Evolutionary conservation across 2,329 filamentous ascomycete genomes (phyloP).

Genomic region (Beauveria pseudobassiana): DNA sequence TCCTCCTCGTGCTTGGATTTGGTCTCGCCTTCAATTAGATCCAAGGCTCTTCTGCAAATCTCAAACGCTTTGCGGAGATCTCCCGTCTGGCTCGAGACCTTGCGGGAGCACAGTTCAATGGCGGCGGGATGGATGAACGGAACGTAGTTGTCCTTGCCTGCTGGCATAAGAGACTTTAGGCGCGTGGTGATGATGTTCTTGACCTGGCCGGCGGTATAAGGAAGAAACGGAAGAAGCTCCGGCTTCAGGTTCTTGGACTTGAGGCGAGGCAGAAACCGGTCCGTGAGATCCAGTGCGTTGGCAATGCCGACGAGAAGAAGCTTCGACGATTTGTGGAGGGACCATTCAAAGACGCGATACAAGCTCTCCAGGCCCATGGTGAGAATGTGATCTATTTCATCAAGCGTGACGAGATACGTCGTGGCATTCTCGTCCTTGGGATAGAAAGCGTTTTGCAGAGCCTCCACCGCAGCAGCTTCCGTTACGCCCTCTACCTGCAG

Average conservation of each 20-base stretch:
- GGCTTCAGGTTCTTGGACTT: slow-evolving; percentile 91
- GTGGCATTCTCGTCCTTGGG: slow-evolving; percentile 47
- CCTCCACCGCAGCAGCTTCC: slow-evolving; percentile 59
- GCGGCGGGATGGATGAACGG: slow-evolving; percentile 92
- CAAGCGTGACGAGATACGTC: slow-evolving; percentile 77
- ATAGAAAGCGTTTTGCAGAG: slow-evolving; percentile 64
- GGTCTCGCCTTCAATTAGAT: slow-evolving; percentile 81
- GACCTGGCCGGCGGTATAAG: slow-evolving; percentile 83
- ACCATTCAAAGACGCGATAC: slow-evolving; percentile 96
- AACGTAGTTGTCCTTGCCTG: slow-evolving; percentile 51
- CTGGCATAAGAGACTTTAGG: slow-evolving; percentile 64
- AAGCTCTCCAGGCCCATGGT: slow-evolving; percentile 82
- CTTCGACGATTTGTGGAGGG: slow-evolving; percentile 69
- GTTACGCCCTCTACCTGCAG: slow-evolving; percentile 46
- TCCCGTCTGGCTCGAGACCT: slow-evolving; percentile 88
- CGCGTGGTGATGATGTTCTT: slow-evolving; percentile 79
- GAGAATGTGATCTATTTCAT: slow-evolving; percentile 92
- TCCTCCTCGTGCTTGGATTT: slow-evolving; percentile 63
- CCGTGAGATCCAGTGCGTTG: slow-evolving; percentile 91
- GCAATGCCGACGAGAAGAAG: slow-evolving; percentile 87
- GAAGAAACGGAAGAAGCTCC: slow-evolving; percentile 81
- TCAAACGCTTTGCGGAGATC: slow-evolving; percentile 94
- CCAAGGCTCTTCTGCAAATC: slow-evolving; percentile 81
- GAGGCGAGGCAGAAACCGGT: slow-evolving; percentile 86
- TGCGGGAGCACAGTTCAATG: slow-evolving; percentile 88